Conservation (phyloP, 257 asterid species). For the Gynochthodes officinalis region DNA sequence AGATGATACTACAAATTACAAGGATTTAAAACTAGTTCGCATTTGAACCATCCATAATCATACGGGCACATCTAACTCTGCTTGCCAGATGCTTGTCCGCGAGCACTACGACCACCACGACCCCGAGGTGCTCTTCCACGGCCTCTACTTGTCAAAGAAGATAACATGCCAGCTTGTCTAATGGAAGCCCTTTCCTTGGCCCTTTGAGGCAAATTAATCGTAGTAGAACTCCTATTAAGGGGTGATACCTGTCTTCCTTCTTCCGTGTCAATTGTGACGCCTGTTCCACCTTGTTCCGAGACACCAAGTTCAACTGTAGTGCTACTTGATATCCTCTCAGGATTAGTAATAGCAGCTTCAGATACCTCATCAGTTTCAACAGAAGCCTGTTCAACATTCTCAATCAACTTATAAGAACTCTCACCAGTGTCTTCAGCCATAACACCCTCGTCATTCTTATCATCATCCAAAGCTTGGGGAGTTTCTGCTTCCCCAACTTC, state of each 20-base stretch:
- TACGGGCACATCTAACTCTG: slow-evolving; percentile 13
- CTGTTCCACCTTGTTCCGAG: slow-evolving; percentile 45
- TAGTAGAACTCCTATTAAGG: slow-evolving; percentile 44
- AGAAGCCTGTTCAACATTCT: slow-evolving; percentile 35
- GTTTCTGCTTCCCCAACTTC: slow-evolving; percentile 62
- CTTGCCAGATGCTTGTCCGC: slow-evolving; percentile 47
- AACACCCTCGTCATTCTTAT: slow-evolving; percentile 38
- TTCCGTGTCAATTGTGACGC: slow-evolving; percentile 24
- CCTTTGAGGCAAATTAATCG: slow-evolving; percentile 63
- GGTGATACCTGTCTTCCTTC: slow-evolving; percentile 32
- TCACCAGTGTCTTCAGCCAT: slow-evolving; percentile 33
- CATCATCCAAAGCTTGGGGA: slow-evolving; percentile 44
- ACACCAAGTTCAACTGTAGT: slow-evolving; percentile 35
- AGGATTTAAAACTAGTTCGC: too few species aligned
- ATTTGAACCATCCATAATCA: too few species aligned
- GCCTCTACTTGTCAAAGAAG: slow-evolving; percentile 41
- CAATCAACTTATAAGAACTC: slow-evolving; percentile 33
- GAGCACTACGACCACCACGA: slow-evolving; percentile 63
- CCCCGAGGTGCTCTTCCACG: slow-evolving; percentile 65
- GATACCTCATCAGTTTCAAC: slow-evolving; percentile 38
- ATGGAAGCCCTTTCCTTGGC: slow-evolving; percentile 52
- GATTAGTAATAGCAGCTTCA: slow-evolving; percentile 19
- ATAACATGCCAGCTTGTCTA: slow-evolving; percentile 49
- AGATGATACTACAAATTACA: too few species aligned
- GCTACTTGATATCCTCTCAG: slow-evolving; percentile 40